Conservation (phyloP, 2,329 filamentous ascomycete species). For the Phoma sp. region DNA sequence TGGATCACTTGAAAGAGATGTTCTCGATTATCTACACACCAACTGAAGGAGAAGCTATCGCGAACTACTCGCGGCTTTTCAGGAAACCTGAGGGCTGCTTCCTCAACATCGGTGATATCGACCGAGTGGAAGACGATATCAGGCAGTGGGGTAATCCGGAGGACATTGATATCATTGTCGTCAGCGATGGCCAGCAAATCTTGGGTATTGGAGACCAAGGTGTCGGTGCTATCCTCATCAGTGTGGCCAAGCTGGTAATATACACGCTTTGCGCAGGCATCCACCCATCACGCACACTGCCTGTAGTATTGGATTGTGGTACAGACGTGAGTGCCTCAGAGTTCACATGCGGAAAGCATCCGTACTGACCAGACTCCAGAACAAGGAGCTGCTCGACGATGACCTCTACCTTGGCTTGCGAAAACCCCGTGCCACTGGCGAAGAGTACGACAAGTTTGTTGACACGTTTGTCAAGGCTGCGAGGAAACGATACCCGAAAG, state of each 20-base stretch:
- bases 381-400: conserved; percentile 75
- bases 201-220: conserved; percentile 91
- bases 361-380: conserved; percentile 52
- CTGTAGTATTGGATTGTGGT: conserved; percentile 85
- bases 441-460: conserved; percentile 79
- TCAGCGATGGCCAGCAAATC: conserved; percentile 78
- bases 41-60: conserved; percentile 87
- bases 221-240: conserved; percentile 83
- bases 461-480: conserved; percentile 75
- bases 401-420: conserved; percentile 80
- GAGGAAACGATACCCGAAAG: conserved; percentile 74
- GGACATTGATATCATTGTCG: conserved; percentile 88
- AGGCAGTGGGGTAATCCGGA: conserved; percentile 72
- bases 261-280: conserved; percentile 88
- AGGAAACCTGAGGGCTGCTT: conserved; percentile 82
- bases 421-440: conserved; percentile 70
- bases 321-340: conserved; percentile 65
- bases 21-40: conserved; percentile 91
- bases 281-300: conserved; percentile 78
- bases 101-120: conserved; percentile 73
- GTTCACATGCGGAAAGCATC: neutral
- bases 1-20: conserved; percentile 85
- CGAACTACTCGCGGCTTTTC: conserved; percentile 82
- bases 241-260: conserved; percentile 80
- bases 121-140: conserved; percentile 71